Conservation (phyloP, 2,329 filamentous ascomycete genomes). For the Fusarium torulosum region DNA sequence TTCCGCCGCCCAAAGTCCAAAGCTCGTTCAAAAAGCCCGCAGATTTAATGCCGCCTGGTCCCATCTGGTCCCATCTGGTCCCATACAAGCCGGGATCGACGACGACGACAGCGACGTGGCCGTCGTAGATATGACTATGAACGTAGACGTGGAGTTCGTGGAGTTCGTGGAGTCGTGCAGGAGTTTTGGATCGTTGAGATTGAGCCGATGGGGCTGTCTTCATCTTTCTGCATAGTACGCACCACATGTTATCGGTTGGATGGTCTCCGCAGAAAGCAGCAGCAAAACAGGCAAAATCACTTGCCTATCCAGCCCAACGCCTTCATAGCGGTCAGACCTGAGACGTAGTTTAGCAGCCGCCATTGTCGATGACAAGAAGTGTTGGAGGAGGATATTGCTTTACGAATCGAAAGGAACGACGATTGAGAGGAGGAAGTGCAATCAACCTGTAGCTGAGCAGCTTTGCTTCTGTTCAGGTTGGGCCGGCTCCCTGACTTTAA, state of each 20-base stretch:
- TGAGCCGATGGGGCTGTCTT: slow-evolving; percentile 14
- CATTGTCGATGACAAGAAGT: slow-evolving; percentile 36
- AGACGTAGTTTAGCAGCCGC: slow-evolving; percentile 20
- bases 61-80: background rate
- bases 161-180: too few relatives aligned
- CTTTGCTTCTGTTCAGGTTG: too few relatives aligned
- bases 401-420: background rate
- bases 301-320: slow-evolving; percentile 27
- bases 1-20: slow-evolving; percentile 14
- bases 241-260: slow-evolving; percentile 17
- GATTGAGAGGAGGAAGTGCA: background rate
- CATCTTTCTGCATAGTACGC: background rate
- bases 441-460: too few relatives aligned
- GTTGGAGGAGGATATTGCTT: too few relatives aligned
- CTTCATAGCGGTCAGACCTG: slow-evolving; percentile 47
- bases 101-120: slow-evolving; percentile 36
- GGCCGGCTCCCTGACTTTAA: too few relatives aligned
- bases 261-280: slow-evolving; percentile 28
- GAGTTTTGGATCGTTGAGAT: background rate
- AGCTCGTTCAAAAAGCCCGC: slow-evolving; percentile 43
- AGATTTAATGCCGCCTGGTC: slow-evolving; percentile 40
- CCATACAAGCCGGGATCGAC: slow-evolving; percentile 33
- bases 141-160: slow-evolving; percentile 2
- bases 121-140: slow-evolving; percentile 11
- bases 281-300: slow-evolving; percentile 22